Evolutionary conservation across 176 grass and related monocot genomes (phyloP).

Genomic region (barley (Hordeum vulgare)): MorexV3_pseudomolecules_assembly NC_058523.1:553182315-553182814

Average conservation of each 20-base stretch:
- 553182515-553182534: neutral
- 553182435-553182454: slow-evolving; percentile 91
- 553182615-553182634: slow-evolving; percentile 96
- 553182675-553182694: slow-evolving; percentile 90
- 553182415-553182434: slow-evolving; percentile 90
- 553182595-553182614: slow-evolving; percentile 85
- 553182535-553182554: slow-evolving; percentile 21
- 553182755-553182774: slow-evolving; percentile 1
- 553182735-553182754: slow-evolving; percentile 5
- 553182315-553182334: neutral
- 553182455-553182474: slow-evolving; percentile 93
- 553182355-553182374: slow-evolving; percentile 68
- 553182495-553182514: slow-evolving; percentile 11
- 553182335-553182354: slow-evolving; percentile 89
- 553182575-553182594: slow-evolving; percentile 58
- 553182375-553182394: slow-evolving; percentile 97
- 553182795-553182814: slow-evolving; percentile 67
- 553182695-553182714: slow-evolving; percentile 78
- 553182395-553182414: slow-evolving; percentile 84
- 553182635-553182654: slow-evolving; percentile 76
- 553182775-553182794: slow-evolving; percentile 18
- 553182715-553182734: slow-evolving; percentile 71
- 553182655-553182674: slow-evolving; percentile 79
- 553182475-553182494: slow-evolving; percentile 69
- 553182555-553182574: slow-evolving; percentile 22